These are phyloP conservation scores for Heritiera fomes DNA, from an alignment of 345 rosid genomes.

Conservation along the genomic window DNA sequence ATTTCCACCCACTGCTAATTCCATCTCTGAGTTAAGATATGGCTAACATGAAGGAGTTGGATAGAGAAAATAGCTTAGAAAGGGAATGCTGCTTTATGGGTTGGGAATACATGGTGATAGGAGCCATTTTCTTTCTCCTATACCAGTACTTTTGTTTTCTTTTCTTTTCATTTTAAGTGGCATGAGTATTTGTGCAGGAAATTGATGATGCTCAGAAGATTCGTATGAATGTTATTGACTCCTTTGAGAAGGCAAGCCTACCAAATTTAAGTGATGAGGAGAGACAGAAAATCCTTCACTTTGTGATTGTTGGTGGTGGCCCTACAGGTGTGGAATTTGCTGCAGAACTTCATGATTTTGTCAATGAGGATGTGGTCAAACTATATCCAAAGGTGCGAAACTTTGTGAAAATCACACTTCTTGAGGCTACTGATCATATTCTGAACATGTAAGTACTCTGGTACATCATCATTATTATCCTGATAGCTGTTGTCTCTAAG, in stretches of 20 bases:
- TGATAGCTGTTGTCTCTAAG: background rate
- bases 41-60: background rate
- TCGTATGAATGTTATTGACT: constrained; percentile 76
- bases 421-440: constrained; percentile 97
- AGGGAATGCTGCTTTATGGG: background rate
- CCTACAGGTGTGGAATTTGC: constrained; percentile 99
- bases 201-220: constrained; percentile 96
- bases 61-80: background rate
- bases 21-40: background rate
- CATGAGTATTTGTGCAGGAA: constrained; percentile 53
- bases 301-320: constrained; percentile 98
- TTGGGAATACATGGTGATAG: background rate
- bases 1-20: background rate
- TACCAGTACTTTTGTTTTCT: background rate
- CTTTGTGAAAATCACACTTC: constrained; percentile 71
- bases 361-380: constrained; percentile 77
- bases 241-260: constrained; percentile 89
- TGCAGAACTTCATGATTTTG: constrained; percentile 93
- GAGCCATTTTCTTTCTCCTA: constrained; percentile 1
- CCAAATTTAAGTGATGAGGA: constrained; percentile 87
- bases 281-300: constrained; percentile 85
- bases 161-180: background rate
- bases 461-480: background rate
- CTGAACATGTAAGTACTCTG: constrained; percentile 67
- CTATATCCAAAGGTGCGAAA: constrained; percentile 73